Evolutionary conservation across 441 rosid genomes (phyloP).

Genomic region (Gossypium davidsonii): DNA sequence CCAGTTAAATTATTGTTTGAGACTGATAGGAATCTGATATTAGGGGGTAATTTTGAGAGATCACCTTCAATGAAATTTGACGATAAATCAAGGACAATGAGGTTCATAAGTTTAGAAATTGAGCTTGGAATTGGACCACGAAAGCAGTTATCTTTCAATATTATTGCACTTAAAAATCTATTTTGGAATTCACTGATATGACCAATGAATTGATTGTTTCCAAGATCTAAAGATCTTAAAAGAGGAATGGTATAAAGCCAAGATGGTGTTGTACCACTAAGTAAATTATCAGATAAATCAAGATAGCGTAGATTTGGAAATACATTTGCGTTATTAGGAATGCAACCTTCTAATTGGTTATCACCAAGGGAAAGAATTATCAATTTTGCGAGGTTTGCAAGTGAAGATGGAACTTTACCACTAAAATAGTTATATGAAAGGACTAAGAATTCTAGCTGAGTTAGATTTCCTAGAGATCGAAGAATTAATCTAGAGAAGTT

Average conservation of each 20-base stretch:
- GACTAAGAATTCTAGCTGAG: not conserved
- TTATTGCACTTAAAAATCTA: not conserved
- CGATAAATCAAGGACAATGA: not conserved
- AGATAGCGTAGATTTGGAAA: not conserved
- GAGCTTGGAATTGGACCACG: slow-evolving; percentile 8
- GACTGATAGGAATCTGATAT: not conserved
- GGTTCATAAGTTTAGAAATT: slow-evolving; percentile 2
- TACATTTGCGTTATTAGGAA: not conserved
- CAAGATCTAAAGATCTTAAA: not conserved
- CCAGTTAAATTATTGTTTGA: not conserved
- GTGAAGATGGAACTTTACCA: slow-evolving; percentile 5
- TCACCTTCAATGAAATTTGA: not conserved
- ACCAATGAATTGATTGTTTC: not conserved
- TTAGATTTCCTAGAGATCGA: not conserved
- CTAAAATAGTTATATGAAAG: not conserved
- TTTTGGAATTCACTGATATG: not conserved
- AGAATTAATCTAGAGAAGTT: not conserved
- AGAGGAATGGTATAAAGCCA: not conserved
- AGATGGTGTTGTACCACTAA: not conserved
- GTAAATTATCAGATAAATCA: not conserved
- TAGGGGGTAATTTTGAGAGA: not conserved
- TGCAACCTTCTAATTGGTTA: not conserved
- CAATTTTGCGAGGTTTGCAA: not conserved
- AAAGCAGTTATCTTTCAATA: not conserved
- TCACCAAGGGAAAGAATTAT: not conserved